phyloP scores from a whole-genome alignment of 2,329 filamentous ascomycete genomes.

The Ophiostoma tasmaniense region DNA sequence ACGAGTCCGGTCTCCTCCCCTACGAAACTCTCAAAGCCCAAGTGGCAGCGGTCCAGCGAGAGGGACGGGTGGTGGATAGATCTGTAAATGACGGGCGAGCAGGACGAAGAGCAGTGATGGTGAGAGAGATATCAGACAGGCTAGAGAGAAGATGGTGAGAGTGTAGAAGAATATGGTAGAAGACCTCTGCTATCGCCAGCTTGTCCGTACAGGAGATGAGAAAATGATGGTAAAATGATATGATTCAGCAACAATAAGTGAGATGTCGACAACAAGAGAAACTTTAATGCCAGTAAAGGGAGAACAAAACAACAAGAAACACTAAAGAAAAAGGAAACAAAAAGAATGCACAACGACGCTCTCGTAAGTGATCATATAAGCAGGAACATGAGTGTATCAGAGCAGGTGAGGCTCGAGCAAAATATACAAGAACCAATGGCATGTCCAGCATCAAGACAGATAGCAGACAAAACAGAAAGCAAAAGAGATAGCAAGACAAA shows the following conservation, averaged over 20 bases:
- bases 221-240: not conserved
- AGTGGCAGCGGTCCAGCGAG: not conserved
- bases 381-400: not conserved
- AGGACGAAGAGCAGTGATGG: not conserved
- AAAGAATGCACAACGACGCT: not conserved
- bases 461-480: not conserved
- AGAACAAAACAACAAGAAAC: not conserved
- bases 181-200: slow-evolving; percentile 1
- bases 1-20: slow-evolving; percentile 5
- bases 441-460: too few relatives aligned
- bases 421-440: not conserved
- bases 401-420: not conserved
- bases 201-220: not conserved
- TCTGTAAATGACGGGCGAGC: not conserved
- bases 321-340: not conserved
- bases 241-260: not conserved
- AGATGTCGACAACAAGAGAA: too few relatives aligned
- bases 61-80: not conserved
- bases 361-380: not conserved
- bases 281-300: too few relatives aligned
- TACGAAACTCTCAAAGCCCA: slow-evolving; percentile 23
- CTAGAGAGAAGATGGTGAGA: not conserved
- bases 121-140: not conserved
- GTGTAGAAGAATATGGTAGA: not conserved
- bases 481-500: too few relatives aligned